Percentiles rank a stretch among this genome's conserved stretches.
Evolutionary conservation across 495 filamentous ascomycete species (phyloP).

Genomic region (Lasiosphaeria ovina): DNA sequence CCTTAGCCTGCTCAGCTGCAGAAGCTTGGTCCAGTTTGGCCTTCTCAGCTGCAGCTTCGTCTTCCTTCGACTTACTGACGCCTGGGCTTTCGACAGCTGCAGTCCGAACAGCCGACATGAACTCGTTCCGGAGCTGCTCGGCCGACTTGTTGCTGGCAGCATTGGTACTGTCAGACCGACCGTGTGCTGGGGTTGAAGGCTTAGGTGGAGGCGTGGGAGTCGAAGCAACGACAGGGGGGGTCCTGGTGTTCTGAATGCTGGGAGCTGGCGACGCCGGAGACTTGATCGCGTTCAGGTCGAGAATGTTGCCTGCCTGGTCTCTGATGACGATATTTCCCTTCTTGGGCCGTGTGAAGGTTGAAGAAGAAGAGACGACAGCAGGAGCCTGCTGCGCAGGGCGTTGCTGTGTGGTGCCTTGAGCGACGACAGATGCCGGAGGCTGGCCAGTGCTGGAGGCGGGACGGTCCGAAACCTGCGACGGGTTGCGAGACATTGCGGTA

Average conservation of each 20-base stretch:
- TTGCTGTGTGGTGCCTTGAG: constrained; percentile 46
- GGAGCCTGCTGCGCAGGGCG: constrained; percentile 58
- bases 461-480: constrained; percentile 77
- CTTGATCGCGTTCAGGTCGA: constrained; percentile 44
- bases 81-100: constrained; percentile 35
- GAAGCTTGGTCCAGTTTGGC: constrained; percentile 44
- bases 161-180: constrained; percentile 43
- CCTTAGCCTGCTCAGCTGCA: constrained; percentile 40
- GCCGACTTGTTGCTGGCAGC: constrained; percentile 44
- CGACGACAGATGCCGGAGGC: constrained; percentile 43
- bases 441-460: constrained; percentile 78
- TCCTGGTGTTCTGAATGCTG: constrained; percentile 49
- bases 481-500: constrained; percentile 74
- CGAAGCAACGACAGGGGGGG: constrained; percentile 51
- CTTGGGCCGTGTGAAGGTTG: constrained; percentile 55
- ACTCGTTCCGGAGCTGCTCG: constrained; percentile 51
- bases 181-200: constrained; percentile 42
- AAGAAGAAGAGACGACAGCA: constrained; percentile 56
- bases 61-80: constrained; percentile 39
- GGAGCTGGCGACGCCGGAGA: constrained; percentile 46
- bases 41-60: constrained; percentile 39
- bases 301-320: constrained; percentile 64
- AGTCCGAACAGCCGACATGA: constrained; percentile 48
- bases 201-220: constrained; percentile 55
- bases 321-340: constrained; percentile 76